Conservation (phyloP, 768 basidiomycete species). For the Pleurotus eryngii region DNA sequence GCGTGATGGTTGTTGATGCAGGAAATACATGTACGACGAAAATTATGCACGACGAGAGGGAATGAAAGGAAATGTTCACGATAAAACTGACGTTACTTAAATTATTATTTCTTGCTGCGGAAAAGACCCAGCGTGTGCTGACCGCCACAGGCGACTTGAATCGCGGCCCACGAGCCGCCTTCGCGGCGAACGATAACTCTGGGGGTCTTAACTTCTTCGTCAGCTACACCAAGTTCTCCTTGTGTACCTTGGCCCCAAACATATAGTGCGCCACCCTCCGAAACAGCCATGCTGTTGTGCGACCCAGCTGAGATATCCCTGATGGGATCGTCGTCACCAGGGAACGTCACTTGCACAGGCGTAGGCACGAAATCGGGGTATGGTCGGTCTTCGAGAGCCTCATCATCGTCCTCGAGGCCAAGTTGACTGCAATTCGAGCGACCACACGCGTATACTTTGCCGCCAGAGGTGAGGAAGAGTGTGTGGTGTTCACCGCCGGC, state of each 20-base stretch:
- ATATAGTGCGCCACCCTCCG: slow-evolving; percentile 63
- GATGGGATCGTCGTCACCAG: slow-evolving; percentile 55
- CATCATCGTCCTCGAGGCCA: slow-evolving; percentile 71
- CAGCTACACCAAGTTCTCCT: slow-evolving; percentile 68
- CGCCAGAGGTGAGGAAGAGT: slow-evolving; percentile 80
- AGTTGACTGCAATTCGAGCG: slow-evolving; percentile 82
- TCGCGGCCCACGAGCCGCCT: slow-evolving; percentile 67
- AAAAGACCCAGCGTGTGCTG: slow-evolving; percentile 76
- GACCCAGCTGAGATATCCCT: slow-evolving; percentile 63
- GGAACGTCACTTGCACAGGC: slow-evolving; percentile 66
- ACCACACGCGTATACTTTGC: slow-evolving; percentile 85
- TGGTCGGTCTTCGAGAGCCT: slow-evolving; percentile 53
- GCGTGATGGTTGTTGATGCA: neutral
- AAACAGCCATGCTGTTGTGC: slow-evolving; percentile 72
- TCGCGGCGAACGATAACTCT: slow-evolving; percentile 66
- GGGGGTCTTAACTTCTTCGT: slow-evolving; percentile 61
- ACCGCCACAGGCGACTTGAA: slow-evolving; percentile 69
- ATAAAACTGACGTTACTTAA: neutral
- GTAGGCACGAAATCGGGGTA: slow-evolving; percentile 58
- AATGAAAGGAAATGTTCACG: neutral
- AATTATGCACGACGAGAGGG: neutral
- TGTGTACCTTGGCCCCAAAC: slow-evolving; percentile 79
- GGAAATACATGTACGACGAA: slow-evolving; percentile 1
- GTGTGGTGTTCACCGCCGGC: slow-evolving; percentile 86
- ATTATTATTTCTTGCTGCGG: slow-evolving; percentile 46